Percentiles rank a stretch among this genome's conserved stretches.
phyloP scores from a whole-genome alignment of 352 stramenopile genomes.

The Blastocystis sp. region DNA sequence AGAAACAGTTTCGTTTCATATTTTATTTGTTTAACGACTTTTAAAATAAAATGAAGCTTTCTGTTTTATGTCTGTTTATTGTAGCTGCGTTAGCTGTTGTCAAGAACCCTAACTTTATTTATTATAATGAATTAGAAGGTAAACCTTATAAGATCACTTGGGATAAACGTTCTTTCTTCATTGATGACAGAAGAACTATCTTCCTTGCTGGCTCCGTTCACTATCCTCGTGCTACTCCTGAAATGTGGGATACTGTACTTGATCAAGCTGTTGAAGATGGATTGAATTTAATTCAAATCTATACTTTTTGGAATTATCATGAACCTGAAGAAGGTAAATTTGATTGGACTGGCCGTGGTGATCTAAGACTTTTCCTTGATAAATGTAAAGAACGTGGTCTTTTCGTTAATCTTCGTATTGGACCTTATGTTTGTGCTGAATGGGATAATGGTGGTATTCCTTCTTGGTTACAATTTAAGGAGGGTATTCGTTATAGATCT shows the following conservation, averaged over 20 bases:
- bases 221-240: constrained; percentile 19
- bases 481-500: constrained; percentile 9
- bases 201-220: constrained; percentile 15
- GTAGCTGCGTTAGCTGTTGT: background rate
- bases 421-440: constrained; percentile 23
- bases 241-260: constrained; percentile 12
- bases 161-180: constrained; percentile 12
- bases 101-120: constrained; percentile 2
- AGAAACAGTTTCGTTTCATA: too few relatives aligned
- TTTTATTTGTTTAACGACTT: too few relatives aligned
- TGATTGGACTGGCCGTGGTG: constrained; percentile 6
- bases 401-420: constrained; percentile 20
- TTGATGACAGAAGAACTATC: constrained; percentile 9
- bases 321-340: constrained; percentile 11
- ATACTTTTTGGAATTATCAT: constrained; percentile 24
- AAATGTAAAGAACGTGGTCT: constrained; percentile 4
- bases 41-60: too few relatives aligned
- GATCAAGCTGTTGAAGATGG: constrained; percentile 15
- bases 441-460: constrained; percentile 26
- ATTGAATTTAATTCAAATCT: constrained; percentile 30
- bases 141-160: constrained; percentile 21
- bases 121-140: constrained; percentile 7
- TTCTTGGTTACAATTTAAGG: constrained; percentile 10
- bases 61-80: constrained; percentile 10
- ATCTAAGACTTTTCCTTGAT: constrained; percentile 1